A percentile compares a stretch with the other conserved stretches of the same genome.
Evolutionary conservation across 176 grass and related monocot genomes (phyloP).

Genomic region (Phyllostachys edulis): DNA sequence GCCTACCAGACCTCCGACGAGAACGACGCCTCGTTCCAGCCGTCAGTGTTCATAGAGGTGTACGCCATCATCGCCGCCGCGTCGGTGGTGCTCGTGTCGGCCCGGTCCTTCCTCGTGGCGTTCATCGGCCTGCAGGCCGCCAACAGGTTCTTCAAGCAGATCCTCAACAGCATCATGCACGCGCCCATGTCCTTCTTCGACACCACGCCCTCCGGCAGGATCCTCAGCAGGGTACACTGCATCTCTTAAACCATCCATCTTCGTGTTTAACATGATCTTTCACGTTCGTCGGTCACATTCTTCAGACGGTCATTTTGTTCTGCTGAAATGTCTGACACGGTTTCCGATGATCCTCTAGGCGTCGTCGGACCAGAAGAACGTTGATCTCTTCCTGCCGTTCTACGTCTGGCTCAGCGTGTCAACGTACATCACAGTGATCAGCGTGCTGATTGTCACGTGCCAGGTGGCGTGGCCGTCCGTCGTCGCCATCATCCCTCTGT

Average conservation of each 20-base stretch:
- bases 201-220: constrained; percentile 92
- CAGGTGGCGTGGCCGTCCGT: constrained; percentile 92
- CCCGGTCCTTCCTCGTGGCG: constrained; percentile 58
- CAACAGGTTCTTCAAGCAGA: constrained; percentile 75
- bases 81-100: constrained; percentile 54
- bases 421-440: constrained; percentile 85
- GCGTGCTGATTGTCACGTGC: constrained; percentile 64
- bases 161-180: constrained; percentile 87
- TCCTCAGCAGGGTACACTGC: constrained; percentile 72
- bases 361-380: constrained; percentile 90
- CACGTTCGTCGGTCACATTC: not conserved
- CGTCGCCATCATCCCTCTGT: constrained; percentile 62
- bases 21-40: constrained; percentile 44
- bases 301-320: not conserved
- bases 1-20: constrained; percentile 69
- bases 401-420: constrained; percentile 70
- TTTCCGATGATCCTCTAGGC: constrained; percentile 43
- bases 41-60: constrained; percentile 65
- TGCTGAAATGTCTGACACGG: not conserved
- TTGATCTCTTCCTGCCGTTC: constrained; percentile 89
- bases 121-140: constrained; percentile 77
- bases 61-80: constrained; percentile 48
- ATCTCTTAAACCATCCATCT: too few species aligned
- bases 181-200: constrained; percentile 98
- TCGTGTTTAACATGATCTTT: too few species aligned